Evolutionary conservation across 257 asterid species (phyloP).

Genomic region (Gardenia jasminoides): DNA sequence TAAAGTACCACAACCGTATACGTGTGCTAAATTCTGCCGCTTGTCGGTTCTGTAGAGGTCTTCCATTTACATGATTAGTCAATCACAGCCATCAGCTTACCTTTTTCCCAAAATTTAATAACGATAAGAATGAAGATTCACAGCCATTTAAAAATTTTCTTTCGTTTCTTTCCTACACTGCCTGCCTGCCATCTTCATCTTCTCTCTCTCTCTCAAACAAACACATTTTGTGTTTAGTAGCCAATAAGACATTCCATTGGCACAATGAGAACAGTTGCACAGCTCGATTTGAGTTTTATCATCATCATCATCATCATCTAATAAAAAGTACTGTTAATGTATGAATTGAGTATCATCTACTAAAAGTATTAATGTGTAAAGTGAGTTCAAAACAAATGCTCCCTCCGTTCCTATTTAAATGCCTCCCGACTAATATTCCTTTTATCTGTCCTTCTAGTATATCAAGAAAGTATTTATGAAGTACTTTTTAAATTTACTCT

Average conservation of each 20-base stretch:
- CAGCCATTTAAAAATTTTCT: neutral
- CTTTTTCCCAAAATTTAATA: too few relatives aligned
- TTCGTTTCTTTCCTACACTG: neutral
- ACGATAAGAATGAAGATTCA: too few relatives aligned
- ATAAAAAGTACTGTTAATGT: too few relatives aligned
- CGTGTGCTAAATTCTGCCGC: conserved; percentile 12
- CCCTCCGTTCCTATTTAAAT: too few relatives aligned
- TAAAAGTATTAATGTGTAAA: too few relatives aligned
- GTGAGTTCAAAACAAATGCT: too few relatives aligned
- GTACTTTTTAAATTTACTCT: too few relatives aligned
- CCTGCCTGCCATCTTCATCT: neutral
- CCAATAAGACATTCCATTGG: neutral
- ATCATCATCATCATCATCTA: neutral
- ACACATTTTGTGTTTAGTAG: neutral
- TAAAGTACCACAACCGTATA: conserved; percentile 18
- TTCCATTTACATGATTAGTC: conserved; percentile 18
- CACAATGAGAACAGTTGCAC: neutral
- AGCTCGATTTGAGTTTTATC: neutral
- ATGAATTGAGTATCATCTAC: too few relatives aligned
- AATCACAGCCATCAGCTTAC: conserved; percentile 7
- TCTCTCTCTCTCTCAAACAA: too few relatives aligned
- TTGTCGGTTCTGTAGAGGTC: conserved; percentile 12
- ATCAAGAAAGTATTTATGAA: too few relatives aligned
- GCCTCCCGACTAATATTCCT: too few relatives aligned
- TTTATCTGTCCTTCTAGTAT: too few relatives aligned